A percentile compares a stretch with the other conserved stretches of the same genome.
phyloP scores from a whole-genome alignment of 768 basidiomycete genomes.

The Leccinellum rugosiceps region DNA sequence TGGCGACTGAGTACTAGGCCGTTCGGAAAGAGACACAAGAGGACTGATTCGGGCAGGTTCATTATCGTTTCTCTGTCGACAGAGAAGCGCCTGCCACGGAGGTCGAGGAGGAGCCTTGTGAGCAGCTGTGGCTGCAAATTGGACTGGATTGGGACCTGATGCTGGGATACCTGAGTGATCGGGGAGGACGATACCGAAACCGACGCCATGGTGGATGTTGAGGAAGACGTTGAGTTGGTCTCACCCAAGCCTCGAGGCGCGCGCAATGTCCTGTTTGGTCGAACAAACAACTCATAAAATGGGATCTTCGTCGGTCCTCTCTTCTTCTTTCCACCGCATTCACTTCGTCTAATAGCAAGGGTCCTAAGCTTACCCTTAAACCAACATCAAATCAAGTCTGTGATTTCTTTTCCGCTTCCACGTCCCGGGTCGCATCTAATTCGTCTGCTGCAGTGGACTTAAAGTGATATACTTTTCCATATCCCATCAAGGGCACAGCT shows the following conservation, averaged over 20 bases:
- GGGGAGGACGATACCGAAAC: constrained; percentile 48
- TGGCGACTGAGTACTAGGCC: constrained; percentile 91
- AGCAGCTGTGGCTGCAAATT: constrained; percentile 85
- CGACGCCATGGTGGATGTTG: constrained; percentile 35
- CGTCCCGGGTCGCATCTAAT: constrained; percentile 6
- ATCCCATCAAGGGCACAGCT: constrained; percentile 8
- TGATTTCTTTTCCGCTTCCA: constrained; percentile 13
- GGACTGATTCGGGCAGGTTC: constrained; percentile 96
- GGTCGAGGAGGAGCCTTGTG: constrained; percentile 85
- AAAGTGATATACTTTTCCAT: constrained; percentile 7
- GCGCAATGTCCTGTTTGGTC: constrained; percentile 26
- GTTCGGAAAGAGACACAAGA: constrained; percentile 96
- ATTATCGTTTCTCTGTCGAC: constrained; percentile 98
- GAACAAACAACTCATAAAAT: constrained; percentile 30
- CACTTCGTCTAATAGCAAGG: constrained; percentile 1
- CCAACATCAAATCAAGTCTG: constrained; percentile 23
- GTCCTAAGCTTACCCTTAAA: constrained; percentile 5
- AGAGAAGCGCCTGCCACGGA: constrained; percentile 86
- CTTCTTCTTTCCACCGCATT: no score
- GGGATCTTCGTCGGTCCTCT: not conserved
- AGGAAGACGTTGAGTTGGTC: constrained; percentile 13
- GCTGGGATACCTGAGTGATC: constrained; percentile 55
- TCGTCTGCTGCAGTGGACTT: constrained; percentile 6
- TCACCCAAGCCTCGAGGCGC: constrained; percentile 31
- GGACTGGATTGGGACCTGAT: constrained; percentile 53